Evolutionary conservation across 139 green algal genomes (phyloP), one percentile per base, ranked within the genome.

Genomic region (Micromonas pusilla): DNA sequence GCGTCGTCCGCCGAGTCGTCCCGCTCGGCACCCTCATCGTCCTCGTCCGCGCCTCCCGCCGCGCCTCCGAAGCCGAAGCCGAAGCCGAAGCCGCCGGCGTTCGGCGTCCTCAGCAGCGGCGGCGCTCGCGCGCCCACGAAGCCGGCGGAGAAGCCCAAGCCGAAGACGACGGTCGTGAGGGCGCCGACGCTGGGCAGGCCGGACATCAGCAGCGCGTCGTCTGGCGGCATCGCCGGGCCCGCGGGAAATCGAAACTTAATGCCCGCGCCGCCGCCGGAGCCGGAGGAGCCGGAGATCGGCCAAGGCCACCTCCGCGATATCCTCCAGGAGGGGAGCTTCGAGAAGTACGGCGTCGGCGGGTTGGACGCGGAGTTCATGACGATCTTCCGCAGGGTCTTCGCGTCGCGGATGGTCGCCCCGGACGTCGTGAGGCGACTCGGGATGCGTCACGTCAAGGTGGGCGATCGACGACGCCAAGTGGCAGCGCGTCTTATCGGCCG

Each of bases 401-500:
- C 79, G 20, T 80, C 79, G 64, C 39, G 79, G 21, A 66, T 72
- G 52, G 64, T 76, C 23, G 36, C 73, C 1, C 62, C 38, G 63
- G 62, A 57, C 1, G 38, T 83, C 2, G 79, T 53, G n/a, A 52
- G 26, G 70, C 45, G 45, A 9, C 25, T 83, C 60, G 72, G 66
- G 31, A 63, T 83, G 45, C 28, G 38, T 23, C 79, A 79, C 79
- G 79, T 83, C 26, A 72, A 73, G 74, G n/a, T n/a, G n/a, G n/a
- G n/a, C n/a, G n/a, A n/a, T n/a, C n/a, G n/a, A n/a, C n/a, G n/a
- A n/a, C n/a, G n/a, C n/a, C n/a, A n/a, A n/a, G n/a, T n/a, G n/a
- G n/a, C n/a, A n/a, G n/a, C 52, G n/a, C n/a, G n/a, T n/a, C n/a
- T n/a, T n/a, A n/a, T n/a, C n/a, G n/a, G n/a, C n/a, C n/a, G n/a